Base-by-base conservation (phyloP, 305 asterid genomes). In the Striga hermonthica region DNA sequence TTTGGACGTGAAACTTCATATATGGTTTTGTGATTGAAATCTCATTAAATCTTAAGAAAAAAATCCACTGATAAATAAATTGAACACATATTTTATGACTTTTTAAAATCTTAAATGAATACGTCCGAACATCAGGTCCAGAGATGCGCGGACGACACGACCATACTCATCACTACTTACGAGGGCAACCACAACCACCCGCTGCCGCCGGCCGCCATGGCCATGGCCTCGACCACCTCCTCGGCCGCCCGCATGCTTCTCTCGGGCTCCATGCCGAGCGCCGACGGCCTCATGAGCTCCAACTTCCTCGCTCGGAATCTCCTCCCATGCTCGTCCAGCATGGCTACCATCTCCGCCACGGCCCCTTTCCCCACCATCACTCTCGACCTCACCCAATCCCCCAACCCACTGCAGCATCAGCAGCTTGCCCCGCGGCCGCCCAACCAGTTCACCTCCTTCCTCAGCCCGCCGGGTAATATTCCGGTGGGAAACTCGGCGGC, bases 131-230 rank as follows among this genome's bases (percentile, higher is more conserved):
- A 54, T 9, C 10, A 91, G 98, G 98, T 92, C 28, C 98, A 93
- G 77, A 86, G 98, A 83, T 86, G 96, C 28, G 96, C 92, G 0
- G 96, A 90, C 40, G 98, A 93, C 53, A 82, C 72, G 57, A 75
- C 78, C 37, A 86, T 93, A 57, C 76, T 93, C n/a, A 79, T 88
- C 53, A 93, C 99, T 57, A 93, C 99, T 3, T 93, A 93, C 47
- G 99, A 93, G 73, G 97, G 97, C 37, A 88, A 80, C 40, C 99
- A 93, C 86, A 90, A 84, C 76, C 99, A 93, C 76, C 95, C 95
- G 1, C 70, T 93, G 67, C 96, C 99, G 0, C 96, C 96, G 13
- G 88, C 97, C 9, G 99, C 99, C 48, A 83, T 86, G 87, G 92
- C 91, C 6, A 90, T 93, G 99, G 96, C 96, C 39, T 77, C 96